phyloP scores from a whole-genome alignment of 306 rosid species.

The Casuarina cunninghamiana region DNA sequence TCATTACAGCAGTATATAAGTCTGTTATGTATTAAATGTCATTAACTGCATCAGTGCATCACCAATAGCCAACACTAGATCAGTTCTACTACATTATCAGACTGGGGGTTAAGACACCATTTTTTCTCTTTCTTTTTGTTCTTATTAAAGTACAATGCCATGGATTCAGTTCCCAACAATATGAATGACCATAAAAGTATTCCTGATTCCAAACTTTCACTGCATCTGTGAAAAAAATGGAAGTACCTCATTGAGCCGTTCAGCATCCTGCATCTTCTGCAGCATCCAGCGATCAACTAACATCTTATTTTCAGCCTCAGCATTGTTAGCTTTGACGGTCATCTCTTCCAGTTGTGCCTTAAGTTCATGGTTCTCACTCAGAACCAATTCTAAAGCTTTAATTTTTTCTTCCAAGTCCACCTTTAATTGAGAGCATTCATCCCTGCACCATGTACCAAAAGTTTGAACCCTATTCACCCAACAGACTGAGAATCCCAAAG shows the following conservation, averaged over 20 bases:
- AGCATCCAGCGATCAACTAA: conserved; percentile 95
- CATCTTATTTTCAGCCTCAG: conserved; percentile 90
- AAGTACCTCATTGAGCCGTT: conserved; percentile 91
- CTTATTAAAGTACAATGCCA: neutral
- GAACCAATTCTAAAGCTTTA: conserved; percentile 65
- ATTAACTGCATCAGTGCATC: neutral
- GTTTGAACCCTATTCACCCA: conserved; percentile 6
- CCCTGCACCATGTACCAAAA: conserved; percentile 49
- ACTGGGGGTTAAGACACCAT: neutral
- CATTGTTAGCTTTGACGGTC: conserved; percentile 59
- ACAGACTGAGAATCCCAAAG: neutral
- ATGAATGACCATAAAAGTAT: conserved; percentile 19
- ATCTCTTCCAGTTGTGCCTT: conserved; percentile 63
- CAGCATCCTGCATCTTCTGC: conserved; percentile 99
- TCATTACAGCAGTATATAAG: neutral
- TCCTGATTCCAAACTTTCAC: conserved; percentile 3
- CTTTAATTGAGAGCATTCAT: conserved; percentile 63
- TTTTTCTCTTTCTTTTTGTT: neutral
- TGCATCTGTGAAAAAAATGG: neutral
- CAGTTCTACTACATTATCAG: neutral
- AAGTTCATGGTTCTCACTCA: conserved; percentile 75
- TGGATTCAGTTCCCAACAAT: neutral
- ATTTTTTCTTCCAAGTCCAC: conserved; percentile 72
- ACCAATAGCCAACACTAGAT: neutral
- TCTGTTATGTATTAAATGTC: neutral